Conservation (phyloP, 345 rosid genomes). For the Salix suchowensis region DNA sequence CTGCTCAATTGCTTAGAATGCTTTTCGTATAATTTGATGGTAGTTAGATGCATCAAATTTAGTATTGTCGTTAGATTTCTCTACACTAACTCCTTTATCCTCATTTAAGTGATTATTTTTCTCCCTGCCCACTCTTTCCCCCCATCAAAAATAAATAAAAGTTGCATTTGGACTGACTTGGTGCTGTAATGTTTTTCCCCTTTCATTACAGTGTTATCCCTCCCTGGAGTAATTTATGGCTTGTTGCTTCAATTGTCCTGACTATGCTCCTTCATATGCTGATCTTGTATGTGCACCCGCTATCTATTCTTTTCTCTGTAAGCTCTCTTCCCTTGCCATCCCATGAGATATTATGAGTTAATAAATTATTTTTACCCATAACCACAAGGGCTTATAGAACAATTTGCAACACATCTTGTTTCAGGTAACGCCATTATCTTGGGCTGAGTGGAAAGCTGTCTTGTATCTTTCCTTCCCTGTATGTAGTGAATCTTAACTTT, state of each 20-base stretch:
- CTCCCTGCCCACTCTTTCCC: background rate
- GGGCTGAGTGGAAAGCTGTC: constrained; percentile 83
- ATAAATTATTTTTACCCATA: background rate
- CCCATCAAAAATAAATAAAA: background rate
- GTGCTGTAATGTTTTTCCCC: background rate
- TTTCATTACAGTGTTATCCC: constrained; percentile 65
- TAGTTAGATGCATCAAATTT: background rate
- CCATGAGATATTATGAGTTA: background rate
- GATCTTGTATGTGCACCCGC: constrained; percentile 74
- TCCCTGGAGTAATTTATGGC: constrained; percentile 99
- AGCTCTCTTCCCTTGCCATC: constrained; percentile 30
- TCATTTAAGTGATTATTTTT: background rate
- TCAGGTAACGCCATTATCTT: constrained; percentile 93
- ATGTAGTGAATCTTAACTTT: constrained; percentile 23
- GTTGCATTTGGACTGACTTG: background rate
- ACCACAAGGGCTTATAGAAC: constrained; percentile 7
- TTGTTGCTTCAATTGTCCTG: constrained; percentile 80
- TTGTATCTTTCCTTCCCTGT: constrained; percentile 96
- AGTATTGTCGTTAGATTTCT: background rate
- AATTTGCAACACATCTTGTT: constrained; percentile 21
- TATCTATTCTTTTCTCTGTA: constrained; percentile 93
- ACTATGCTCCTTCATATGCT: constrained; percentile 88
- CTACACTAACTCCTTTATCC: background rate
- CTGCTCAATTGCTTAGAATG: background rate
- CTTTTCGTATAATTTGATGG: background rate